Base-by-base conservation (phyloP, 148 eudicot genomes). In the Dianthus caryophyllus region DNA sequence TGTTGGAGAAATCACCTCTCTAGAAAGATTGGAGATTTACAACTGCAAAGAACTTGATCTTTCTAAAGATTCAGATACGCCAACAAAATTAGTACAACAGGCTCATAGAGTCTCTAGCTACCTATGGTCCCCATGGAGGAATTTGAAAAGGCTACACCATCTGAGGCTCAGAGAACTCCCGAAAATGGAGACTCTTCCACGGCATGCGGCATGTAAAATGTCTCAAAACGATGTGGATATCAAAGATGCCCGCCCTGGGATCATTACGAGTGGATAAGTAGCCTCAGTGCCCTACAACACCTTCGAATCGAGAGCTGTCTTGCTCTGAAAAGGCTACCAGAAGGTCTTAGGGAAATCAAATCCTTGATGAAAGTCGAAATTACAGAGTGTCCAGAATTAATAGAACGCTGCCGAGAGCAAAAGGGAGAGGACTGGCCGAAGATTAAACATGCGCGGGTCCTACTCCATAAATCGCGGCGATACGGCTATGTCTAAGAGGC, bases 391-490 rank as follows among this genome's bases (percentile, higher is more conserved):
- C 69, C 70, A 64, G 71, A 70, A 25, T 60, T 75, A 38, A 70
- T 65, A 65, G 61, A 75, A 51, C 65, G 73, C 11, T 70, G 78
- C 78, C 61, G 49, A 26, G 78, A 70, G 44, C 44, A 41, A 4
- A 41, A 66, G 56, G 71, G 60, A 70, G 65, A 75, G 54, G 74
- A 70, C 49, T 39, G 74, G 71, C 66, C 31, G 31, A 68, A 64
- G 25, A 69, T 70, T 41, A 49, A 58, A 9, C 70, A 75, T 26
- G 78, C 78, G 9, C 61, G 70, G 46, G 38, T 75, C 26, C 51
- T 65, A 14, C 78, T 75, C 55, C 74, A 70, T 30, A 69, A 75
- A 31, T 74, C 77, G 20, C 54, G 72, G 67, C 68, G 77, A 16
- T 75, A 57, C 50, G 73, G 78, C 33, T 61, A 61, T 17, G 36